Evolutionary conservation across 805 yeast genomes (phyloP), one percentile per base, ranked within the genome.

Genomic region (Kazachstania bromeliacearum): DNA sequence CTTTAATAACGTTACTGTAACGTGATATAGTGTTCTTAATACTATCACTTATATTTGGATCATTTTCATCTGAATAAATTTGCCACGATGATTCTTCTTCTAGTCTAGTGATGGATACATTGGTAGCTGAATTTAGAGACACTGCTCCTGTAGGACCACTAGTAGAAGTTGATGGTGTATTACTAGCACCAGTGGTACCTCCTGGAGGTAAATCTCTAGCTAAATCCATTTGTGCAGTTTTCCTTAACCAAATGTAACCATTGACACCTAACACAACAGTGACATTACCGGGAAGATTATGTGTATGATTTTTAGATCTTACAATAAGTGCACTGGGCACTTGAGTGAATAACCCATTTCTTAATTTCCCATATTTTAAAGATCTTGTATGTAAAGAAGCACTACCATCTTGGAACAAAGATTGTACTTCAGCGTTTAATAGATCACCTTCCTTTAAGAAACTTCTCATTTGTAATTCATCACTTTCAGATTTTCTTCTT

Each of bases 371-470:
- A 56, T 92, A 92, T 55, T 88, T 85, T 44, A 94, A 67, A 0
- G 97, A 89, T 58, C 99, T 75, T 2, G 98, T 92, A 59, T 92
- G 99, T 41, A 92, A 64, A 1, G 95, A 79, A 0, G 96, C 96
- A 44, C 85, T 74, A 15, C 98, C 98, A 57, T 87, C 95, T 46
- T 75, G 77, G 58, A 74, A 89, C 28, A 88, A 66, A 12, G 84
- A 77, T 63, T 94, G 98, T 13, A 92, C 95, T 60, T 92, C 99
- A 29, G 96, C 95, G 55, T 92, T 92, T 41, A 92, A 67, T 42
- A 94, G 67, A 59, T 92, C 98, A 12, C 98, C 98, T 53, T 94
- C 99, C 55, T 92, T 92, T 48, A 92, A 65, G 51, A 88, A 85
- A 47, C 73, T 75, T 51, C 98, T 73, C 99, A 94, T 92, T 55